Evolutionary conservation across 192 early-diverging fungal genomes (phyloP), one percentile per base, ranked within the genome.

Genomic region (Coemansia erecta): DNA sequence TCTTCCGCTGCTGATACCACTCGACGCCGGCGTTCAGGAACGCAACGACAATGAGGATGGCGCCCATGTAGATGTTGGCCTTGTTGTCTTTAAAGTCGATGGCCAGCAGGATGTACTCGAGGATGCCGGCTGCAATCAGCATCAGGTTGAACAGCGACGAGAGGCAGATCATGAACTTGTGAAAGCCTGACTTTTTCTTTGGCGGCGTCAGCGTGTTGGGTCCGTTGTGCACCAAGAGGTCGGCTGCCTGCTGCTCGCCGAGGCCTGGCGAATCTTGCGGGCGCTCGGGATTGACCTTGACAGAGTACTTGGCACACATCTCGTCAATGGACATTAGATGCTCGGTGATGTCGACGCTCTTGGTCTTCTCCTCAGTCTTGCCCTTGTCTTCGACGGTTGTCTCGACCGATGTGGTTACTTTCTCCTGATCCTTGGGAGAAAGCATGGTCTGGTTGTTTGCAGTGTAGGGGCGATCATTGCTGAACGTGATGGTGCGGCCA

Each of bases 1-100:
- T 88, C 77, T 98, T 98, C 73, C 90, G 91, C 52, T 85, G 73
- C 78, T 98, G 95, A 63, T 88, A 90, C 72, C 93, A 96, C 70
- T 98, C 95, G 66, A 98, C 92, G 31, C 75, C 80, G 2, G 95
- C 91, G 68, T 98, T 98, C 43, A 93, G 48, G 51, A 98, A 89
- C 1, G 93, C 90, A 43, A 98, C 92, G 46, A 52, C 81, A 53
- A 98, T 85, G 1, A 95, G 81, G 63, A 98, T 93, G 43, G 87
- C 89, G 23, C 95, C 95, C 44, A 94, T 84, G 64, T 96, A 96
- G 19, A 84, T 83, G 89, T 90, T 95, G 33, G 82, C 66, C 61
- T 85, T 84, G 84, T 98, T 98, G 22, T 53, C 69, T 21, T 78
- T 54, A 22, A 77, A 84, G 63, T 98, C 90, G 56, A 98, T 89